Evolutionary conservation across 768 basidiomycete species (phyloP).

Genomic region (Neoboletus brunneissimus): DNA sequence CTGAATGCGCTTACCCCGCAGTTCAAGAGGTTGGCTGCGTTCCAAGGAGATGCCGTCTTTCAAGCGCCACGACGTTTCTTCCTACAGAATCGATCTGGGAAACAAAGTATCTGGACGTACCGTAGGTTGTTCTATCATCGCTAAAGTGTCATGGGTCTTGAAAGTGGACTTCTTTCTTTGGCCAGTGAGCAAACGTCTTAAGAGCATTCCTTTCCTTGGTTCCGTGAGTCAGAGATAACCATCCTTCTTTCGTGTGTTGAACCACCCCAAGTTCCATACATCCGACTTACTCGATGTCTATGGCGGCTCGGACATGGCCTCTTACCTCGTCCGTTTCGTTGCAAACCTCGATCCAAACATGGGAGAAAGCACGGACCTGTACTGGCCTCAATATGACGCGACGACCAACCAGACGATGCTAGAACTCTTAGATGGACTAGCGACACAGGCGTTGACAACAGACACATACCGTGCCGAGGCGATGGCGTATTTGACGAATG

Average conservation of each 20-base stretch:
- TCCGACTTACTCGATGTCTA: slow-evolving; percentile 44
- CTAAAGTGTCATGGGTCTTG: neutral
- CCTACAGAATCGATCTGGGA: slow-evolving; percentile 37
- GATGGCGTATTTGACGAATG: slow-evolving; percentile 33
- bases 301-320: slow-evolving; percentile 40
- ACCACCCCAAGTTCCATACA: slow-evolving; percentile 36
- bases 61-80: slow-evolving; percentile 50
- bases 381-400: slow-evolving; percentile 45
- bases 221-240: slow-evolving; percentile 36
- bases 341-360: slow-evolving; percentile 40
- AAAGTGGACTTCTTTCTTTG: neutral
- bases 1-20: slow-evolving; percentile 45
- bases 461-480: slow-evolving; percentile 44
- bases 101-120: slow-evolving; percentile 40
- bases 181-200: slow-evolving; percentile 42
- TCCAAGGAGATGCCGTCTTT: slow-evolving; percentile 51
- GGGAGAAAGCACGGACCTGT: slow-evolving; percentile 25
- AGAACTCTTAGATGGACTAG: slow-evolving; percentile 39
- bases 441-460: slow-evolving; percentile 35
- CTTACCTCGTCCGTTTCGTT: slow-evolving; percentile 31
- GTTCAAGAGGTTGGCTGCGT: slow-evolving; percentile 49
- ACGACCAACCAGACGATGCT: slow-evolving; percentile 30
- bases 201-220: slow-evolving; percentile 41
- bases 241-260: neutral
- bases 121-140: neutral